Percentiles rank a stretch among this genome's conserved stretches.
Evolutionary conservation across 345 rosid genomes (phyloP).

Genomic region (Rhodamnia argentea): DNA sequence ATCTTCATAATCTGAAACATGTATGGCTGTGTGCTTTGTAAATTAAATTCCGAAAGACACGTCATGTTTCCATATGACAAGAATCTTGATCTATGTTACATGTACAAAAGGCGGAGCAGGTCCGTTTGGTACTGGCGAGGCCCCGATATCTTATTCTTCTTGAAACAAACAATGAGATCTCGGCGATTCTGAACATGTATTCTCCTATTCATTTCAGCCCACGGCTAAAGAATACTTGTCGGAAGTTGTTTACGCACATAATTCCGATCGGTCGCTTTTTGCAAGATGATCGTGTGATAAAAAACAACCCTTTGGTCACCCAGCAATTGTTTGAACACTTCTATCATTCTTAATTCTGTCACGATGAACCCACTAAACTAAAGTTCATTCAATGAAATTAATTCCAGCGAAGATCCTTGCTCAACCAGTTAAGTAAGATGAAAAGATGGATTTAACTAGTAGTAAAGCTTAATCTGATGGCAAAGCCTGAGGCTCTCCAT

Average conservation of each 20-base stretch:
- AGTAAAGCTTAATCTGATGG: neutral
- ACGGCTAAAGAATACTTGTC: neutral
- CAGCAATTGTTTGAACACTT: neutral
- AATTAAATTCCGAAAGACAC: neutral
- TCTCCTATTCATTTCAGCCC: neutral
- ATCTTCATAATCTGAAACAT: neutral
- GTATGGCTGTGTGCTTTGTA: neutral
- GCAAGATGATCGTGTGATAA: neutral
- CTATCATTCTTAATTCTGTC: neutral
- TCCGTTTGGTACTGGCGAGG: neutral
- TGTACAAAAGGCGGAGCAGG: neutral
- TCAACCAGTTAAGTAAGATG: neutral
- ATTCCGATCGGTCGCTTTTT: neutral
- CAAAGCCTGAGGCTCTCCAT: neutral
- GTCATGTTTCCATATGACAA: neutral
- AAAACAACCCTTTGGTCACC: neutral
- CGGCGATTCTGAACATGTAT: neutral
- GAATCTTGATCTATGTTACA: neutral
- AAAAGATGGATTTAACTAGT: neutral
- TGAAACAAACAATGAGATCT: neutral
- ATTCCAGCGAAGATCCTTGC: neutral
- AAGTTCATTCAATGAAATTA: neutral
- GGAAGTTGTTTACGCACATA: neutral
- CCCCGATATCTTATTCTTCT: neutral
- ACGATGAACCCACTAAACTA: neutral